These are phyloP conservation scores for Kwoniella shandongensis DNA, from an alignment of 768 basidiomycete species.

Conservation along the genomic window DNA sequence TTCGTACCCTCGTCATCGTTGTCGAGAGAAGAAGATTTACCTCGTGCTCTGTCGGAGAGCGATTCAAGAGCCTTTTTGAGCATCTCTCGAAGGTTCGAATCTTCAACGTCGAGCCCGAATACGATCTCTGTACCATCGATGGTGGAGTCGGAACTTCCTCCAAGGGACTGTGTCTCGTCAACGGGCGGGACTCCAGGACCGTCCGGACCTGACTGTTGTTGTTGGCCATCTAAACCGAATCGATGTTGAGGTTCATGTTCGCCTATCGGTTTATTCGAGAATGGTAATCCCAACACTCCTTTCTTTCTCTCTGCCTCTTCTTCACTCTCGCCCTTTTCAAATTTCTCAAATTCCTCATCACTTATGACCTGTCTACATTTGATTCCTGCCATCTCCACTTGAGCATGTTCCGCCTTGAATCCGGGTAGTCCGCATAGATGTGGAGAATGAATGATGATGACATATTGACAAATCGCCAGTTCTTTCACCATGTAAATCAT, in stretches of 20 bases:
- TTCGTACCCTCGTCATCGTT: conserved; percentile 1
- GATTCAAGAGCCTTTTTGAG: conserved; percentile 20
- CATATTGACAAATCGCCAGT: conserved; percentile 88
- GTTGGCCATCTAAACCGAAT: conserved; percentile 5
- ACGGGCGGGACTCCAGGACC: not conserved
- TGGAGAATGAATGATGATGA: conserved; percentile 90
- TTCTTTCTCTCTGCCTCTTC: not conserved
- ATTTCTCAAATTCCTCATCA: conserved; percentile 34
- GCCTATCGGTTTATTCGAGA: conserved; percentile 11
- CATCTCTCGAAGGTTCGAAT: conserved; percentile 16
- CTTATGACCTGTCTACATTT: conserved; percentile 42
- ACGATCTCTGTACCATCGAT: conserved; percentile 11
- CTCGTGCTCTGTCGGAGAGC: conserved; percentile 5
- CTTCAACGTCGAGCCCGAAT: conserved; percentile 11
- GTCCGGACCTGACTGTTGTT: conserved; percentile 11
- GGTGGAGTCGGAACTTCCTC: too few relatives aligned
- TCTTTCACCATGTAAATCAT: conserved; percentile 88
- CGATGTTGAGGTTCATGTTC: conserved; percentile 6
- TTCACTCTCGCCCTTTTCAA: conserved; percentile 17
- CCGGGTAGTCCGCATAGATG: conserved; percentile 90
- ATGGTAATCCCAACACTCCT: conserved; percentile 4
- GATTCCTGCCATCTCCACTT: conserved; percentile 30
- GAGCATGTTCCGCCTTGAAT: conserved; percentile 60
- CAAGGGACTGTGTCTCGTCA: not conserved
- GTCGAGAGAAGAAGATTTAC: not conserved